These are phyloP conservation scores for Globisporangium megalacanthum DNA, from an alignment of 352 stramenopile species.

Conservation along the genomic window DNA sequence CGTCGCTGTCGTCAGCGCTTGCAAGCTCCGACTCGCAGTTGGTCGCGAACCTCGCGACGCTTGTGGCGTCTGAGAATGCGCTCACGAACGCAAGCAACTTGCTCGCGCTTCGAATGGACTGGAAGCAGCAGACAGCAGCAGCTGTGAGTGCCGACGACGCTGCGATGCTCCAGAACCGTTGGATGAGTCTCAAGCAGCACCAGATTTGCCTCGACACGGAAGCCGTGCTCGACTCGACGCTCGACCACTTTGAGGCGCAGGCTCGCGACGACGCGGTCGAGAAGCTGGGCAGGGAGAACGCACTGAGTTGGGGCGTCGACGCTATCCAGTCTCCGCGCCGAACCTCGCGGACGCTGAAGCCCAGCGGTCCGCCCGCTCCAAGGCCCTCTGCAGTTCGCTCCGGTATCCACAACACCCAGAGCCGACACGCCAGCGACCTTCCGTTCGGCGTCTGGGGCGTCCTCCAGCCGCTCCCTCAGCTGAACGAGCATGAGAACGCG, in stretches of 20 bases:
- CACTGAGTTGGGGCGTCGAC: slow-evolving; percentile 75
- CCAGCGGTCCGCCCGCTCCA: background rate
- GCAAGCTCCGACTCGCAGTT: slow-evolving; percentile 58
- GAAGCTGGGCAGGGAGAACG: slow-evolving; percentile 75
- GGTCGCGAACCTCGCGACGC: slow-evolving; percentile 44
- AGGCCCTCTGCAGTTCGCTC: background rate
- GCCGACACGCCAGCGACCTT: slow-evolving; percentile 19
- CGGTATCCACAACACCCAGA: background rate
- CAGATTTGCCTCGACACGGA: slow-evolving; percentile 68
- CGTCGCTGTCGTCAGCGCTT: slow-evolving; percentile 27
- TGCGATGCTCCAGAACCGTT: slow-evolving; percentile 48
- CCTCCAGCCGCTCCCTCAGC: slow-evolving; percentile 55
- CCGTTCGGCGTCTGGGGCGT: slow-evolving; percentile 73
- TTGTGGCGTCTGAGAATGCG: slow-evolving; percentile 55
- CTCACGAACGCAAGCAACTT: slow-evolving; percentile 18
- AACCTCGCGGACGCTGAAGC: slow-evolving; percentile 11
- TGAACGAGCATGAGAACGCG: slow-evolving; percentile 60
- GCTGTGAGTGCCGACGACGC: slow-evolving; percentile 13
- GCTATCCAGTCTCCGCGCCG: slow-evolving; percentile 74
- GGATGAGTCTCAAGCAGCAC: slow-evolving; percentile 67
- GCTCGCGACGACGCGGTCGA: slow-evolving; percentile 59
- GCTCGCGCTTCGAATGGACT: slow-evolving; percentile 12
- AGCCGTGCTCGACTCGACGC: slow-evolving; percentile 54
- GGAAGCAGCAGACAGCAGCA: slow-evolving; percentile 15
- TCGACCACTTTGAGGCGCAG: slow-evolving; percentile 56